These are phyloP conservation scores for Scopulariopsis brevicaulis DNA, from an alignment of 2,329 filamentous ascomycete genomes.

Conservation along the genomic window DNA sequence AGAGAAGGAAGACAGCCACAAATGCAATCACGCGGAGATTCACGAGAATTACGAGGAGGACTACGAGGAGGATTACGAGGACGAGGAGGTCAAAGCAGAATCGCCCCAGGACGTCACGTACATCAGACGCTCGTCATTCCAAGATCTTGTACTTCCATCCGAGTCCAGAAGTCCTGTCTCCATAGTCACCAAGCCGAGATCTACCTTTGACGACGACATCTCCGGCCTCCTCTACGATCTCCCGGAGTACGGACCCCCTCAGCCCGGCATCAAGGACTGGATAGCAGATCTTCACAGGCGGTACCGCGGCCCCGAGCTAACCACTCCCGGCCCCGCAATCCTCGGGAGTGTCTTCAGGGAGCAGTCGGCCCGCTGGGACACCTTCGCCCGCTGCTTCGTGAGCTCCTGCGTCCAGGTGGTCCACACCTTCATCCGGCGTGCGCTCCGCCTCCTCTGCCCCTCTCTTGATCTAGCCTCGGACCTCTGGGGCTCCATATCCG, in stretches of 20 bases:
- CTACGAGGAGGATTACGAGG: not conserved
- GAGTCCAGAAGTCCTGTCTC: not conserved
- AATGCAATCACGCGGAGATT: too few species aligned
- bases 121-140: too few species aligned
- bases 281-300: conserved; percentile 10
- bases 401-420: conserved; percentile 15
- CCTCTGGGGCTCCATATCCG: conserved; percentile 12
- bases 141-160: too few species aligned
- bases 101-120: not conserved
- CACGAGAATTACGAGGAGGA: too few species aligned
- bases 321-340: conserved; percentile 10
- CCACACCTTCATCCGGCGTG: conserved; percentile 15
- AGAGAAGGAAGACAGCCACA: not conserved
- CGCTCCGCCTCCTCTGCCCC: conserved; percentile 10
- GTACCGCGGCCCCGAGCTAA: conserved; percentile 14
- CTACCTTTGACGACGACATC: not conserved
- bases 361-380: conserved; percentile 18
- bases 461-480: conserved; percentile 8
- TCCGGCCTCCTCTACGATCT: conserved; percentile 7
- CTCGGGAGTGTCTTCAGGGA: conserved; percentile 13
- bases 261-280: conserved; percentile 11
- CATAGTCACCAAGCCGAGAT: not conserved
- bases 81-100: not conserved
- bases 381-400: conserved; percentile 14
- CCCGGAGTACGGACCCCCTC: not conserved